Percentiles rank a stretch among this genome's conserved stretches.
phyloP scores from a whole-genome alignment of 1,139 yeast genomes.

The Suhomyces ambrosiae region DNA sequence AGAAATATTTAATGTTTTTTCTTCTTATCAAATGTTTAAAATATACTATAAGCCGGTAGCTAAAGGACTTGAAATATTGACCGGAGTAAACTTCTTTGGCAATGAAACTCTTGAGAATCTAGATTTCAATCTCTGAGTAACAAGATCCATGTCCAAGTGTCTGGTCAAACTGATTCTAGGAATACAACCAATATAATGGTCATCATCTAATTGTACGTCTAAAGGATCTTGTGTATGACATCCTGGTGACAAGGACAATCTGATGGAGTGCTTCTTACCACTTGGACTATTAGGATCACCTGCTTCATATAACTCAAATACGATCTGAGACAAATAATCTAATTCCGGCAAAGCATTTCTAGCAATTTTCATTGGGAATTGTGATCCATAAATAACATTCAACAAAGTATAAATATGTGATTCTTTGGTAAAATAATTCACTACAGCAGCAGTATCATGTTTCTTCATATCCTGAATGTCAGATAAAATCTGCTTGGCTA shows the following conservation, averaged over 20 bases:
- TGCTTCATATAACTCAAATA: constrained; percentile 88
- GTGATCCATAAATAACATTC: constrained; percentile 91
- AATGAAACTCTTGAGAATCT: constrained; percentile 84
- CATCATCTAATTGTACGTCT: constrained; percentile 93
- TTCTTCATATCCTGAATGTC: constrained; percentile 82
- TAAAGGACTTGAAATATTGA: constrained; percentile 75
- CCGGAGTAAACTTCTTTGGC: constrained; percentile 90
- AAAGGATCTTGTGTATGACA: constrained; percentile 97
- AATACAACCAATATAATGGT: constrained; percentile 95
- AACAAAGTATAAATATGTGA: constrained; percentile 93
- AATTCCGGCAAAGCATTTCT: constrained; percentile 95
- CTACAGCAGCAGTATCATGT: constrained; percentile 78
- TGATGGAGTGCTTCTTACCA: constrained; percentile 81
- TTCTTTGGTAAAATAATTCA: constrained; percentile 93
- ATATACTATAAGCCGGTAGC: constrained; percentile 22
- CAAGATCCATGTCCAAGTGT: constrained; percentile 90
- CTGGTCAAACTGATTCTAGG: constrained; percentile 88
- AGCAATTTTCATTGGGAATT: constrained; percentile 90
- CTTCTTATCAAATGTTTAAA: too few relatives aligned
- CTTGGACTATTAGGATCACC: constrained; percentile 59
- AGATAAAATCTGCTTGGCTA: constrained; percentile 81
- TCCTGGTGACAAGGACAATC: constrained; percentile 92
- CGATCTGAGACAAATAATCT: constrained; percentile 93
- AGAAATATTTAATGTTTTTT: too few relatives aligned
- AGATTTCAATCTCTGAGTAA: constrained; percentile 76